A percentile compares a stretch with the other conserved stretches of the same genome.
Evolutionary conservation across 2,329 filamentous ascomycete species (phyloP).

Genomic region (Mycosphaerella sp.): DNA sequence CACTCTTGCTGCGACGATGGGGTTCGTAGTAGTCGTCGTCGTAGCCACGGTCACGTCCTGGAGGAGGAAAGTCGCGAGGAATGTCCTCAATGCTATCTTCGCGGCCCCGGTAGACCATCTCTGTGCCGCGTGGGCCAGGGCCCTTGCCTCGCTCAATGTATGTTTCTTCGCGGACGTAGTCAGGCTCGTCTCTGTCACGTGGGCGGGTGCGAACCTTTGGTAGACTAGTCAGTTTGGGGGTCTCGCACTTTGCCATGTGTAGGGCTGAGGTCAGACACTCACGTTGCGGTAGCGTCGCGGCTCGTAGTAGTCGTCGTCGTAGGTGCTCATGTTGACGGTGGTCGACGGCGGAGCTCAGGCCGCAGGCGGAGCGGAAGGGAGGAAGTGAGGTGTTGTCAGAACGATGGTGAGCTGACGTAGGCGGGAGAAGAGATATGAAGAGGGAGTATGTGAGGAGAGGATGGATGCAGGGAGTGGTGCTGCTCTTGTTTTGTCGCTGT

Average conservation of each 20-base stretch:
- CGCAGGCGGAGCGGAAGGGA: neutral
- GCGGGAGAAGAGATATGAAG: neutral
- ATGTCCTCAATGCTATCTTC: slow-evolving; percentile 84
- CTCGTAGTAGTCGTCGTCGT: slow-evolving; percentile 44
- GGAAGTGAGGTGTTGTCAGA: slow-evolving; percentile 6
- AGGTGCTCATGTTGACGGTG: slow-evolving; percentile 42
- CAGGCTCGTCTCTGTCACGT: slow-evolving; percentile 46
- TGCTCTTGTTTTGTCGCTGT: neutral
- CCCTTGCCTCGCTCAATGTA: slow-evolving; percentile 45
- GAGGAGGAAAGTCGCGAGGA: slow-evolving; percentile 75
- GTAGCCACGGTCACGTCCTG: slow-evolving; percentile 33
- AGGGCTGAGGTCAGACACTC: slow-evolving; percentile 13
- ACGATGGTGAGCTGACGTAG: slow-evolving; percentile 2
- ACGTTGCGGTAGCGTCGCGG: slow-evolving; percentile 40
- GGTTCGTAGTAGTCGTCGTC: slow-evolving; percentile 38
- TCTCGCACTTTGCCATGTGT: neutral
- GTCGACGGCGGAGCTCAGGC: slow-evolving; percentile 5
- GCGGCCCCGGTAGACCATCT: slow-evolving; percentile 51
- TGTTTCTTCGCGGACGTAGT: slow-evolving; percentile 46
- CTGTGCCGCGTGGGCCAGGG: slow-evolving; percentile 36
- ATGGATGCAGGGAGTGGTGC: neutral
- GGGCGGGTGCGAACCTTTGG: slow-evolving; percentile 35
- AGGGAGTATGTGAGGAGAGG: neutral
- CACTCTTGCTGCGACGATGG: slow-evolving; percentile 58
- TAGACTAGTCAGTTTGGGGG: slow-evolving; percentile 19